These are phyloP conservation scores for Tetraselmis chui DNA, from an alignment of 139 green algal genomes.

Conservation along the genomic window DNA sequence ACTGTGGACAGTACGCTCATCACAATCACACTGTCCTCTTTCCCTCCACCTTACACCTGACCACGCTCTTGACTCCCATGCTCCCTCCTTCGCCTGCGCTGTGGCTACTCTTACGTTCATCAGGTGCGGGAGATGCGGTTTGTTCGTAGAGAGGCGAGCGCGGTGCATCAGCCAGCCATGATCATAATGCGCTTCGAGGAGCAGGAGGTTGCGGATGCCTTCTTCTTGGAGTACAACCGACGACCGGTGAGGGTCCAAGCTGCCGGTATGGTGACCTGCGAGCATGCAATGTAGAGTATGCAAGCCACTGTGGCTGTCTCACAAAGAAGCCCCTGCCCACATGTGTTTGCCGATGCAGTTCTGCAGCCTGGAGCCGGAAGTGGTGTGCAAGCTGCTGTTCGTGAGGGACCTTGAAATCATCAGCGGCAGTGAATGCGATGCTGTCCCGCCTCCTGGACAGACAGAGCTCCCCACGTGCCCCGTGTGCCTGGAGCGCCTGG, in stretches of 20 bases:
- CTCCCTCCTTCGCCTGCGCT: no score
- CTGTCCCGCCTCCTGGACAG: slow-evolving; percentile 26
- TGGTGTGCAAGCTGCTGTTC: slow-evolving; percentile 62
- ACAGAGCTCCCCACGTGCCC: slow-evolving; percentile 90
- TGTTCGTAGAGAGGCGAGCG: slow-evolving; percentile 52
- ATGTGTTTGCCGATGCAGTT: no score
- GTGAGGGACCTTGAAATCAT: slow-evolving; percentile 40
- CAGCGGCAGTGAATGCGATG: neutral
- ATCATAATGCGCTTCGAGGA: slow-evolving; percentile 75
- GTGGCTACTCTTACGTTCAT: no score
- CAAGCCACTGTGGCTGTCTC: no score
- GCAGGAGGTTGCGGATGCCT: slow-evolving; percentile 58
- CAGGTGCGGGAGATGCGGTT: slow-evolving; percentile 59
- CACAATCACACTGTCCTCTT: no score
- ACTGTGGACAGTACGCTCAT: no score
- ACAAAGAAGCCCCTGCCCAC: no score
- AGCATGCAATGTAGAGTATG: no score
- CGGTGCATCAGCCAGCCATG: slow-evolving; percentile 54
- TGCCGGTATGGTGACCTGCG: no score
- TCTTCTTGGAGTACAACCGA: slow-evolving; percentile 74
- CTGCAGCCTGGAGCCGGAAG: slow-evolving; percentile 68
- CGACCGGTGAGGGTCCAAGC: slow-evolving; percentile 48
- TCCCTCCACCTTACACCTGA: no score
- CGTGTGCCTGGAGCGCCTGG: slow-evolving; percentile 93
- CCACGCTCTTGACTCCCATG: no score